phyloP scores from a whole-genome alignment of 2,329 filamentous ascomycete species.

The Nemania sp. region DNA sequence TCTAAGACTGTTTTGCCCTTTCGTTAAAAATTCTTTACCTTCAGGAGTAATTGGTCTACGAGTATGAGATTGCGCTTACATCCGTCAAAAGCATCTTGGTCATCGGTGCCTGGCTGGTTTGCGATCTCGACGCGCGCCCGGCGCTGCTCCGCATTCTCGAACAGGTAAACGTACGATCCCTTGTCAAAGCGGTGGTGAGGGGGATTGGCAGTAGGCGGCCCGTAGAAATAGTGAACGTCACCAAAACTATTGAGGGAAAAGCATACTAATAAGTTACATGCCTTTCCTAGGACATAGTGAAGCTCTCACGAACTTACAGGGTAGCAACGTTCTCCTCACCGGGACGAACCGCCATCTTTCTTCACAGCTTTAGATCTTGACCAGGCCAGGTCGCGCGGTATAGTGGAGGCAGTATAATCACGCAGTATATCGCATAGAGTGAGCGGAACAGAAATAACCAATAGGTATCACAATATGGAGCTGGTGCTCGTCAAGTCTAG shows the following conservation, averaged over 20 bases:
- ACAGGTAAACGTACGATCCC: slow-evolving; percentile 83
- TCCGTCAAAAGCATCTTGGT: slow-evolving; percentile 84
- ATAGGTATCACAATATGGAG: slow-evolving; percentile 7
- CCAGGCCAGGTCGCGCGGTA: neutral
- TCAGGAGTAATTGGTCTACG: neutral
- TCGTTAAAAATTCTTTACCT: neutral
- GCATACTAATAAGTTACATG: slow-evolving; percentile 44
- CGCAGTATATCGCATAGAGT: neutral
- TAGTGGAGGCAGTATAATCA: neutral
- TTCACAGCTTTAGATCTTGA: slow-evolving; percentile 11
- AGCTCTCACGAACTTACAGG: slow-evolving; percentile 53
- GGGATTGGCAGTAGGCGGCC: slow-evolving; percentile 72
- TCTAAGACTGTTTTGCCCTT: slow-evolving; percentile 69
- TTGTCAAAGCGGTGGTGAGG: slow-evolving; percentile 86
- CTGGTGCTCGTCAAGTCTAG: slow-evolving; percentile 18
- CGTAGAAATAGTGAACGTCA: slow-evolving; percentile 84
- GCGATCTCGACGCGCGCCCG: slow-evolving; percentile 80
- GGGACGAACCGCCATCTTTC: slow-evolving; percentile 58
- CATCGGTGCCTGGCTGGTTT: slow-evolving; percentile 77
- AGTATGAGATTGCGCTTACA: slow-evolving; percentile 63
- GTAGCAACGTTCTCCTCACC: slow-evolving; percentile 62
- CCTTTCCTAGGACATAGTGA: slow-evolving; percentile 2
- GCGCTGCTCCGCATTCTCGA: slow-evolving; percentile 76
- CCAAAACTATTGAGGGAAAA: slow-evolving; percentile 68
- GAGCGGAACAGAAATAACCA: neutral